Evolutionary conservation across 331 rosid genomes (phyloP), one percentile per base, ranked within the genome.

Genomic region (Erythrophleum ivorense): DNA sequence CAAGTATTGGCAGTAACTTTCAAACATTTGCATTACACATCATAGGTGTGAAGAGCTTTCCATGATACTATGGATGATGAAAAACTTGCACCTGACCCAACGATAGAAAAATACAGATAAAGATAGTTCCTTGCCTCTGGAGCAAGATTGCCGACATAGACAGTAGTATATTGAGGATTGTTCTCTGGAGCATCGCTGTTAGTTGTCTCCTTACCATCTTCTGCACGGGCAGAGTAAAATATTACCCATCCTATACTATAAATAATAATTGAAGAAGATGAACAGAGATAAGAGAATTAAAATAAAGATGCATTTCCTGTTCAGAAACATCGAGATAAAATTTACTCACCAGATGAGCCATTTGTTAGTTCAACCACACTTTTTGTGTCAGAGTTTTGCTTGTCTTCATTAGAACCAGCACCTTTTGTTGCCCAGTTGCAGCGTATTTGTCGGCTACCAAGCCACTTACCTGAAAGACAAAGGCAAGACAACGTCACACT

Each of bases 361-460:
- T 90, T 95, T 67, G 97, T 92, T 57, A 93, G 92, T 84, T 95
- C 99, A 74, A 91, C 97, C 78, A 93, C 91, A 73, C 93, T 91
- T 84, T 95, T 95, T 48, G 88, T 74, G 45, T 96, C 99, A 63
- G 94, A 85, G 81, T 78, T 91, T 87, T 84, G 92, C 86, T 91
- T 94, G 82, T 96, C 99, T 53, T 94, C 99, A 73, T 48, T 91
- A 48, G 91, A 68, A 21, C 78, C 91, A 73, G 99, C 98, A 80
- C 97, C 99, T 87, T 96, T 96, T 41, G 97, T 90, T 64, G 99
- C 99, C 99, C 99, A 96, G 86, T 96, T 96, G 82, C 98, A 96
- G n/a, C 97, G 97, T 78, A 94, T 96, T 84, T 93, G 99, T 78
- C 99, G 90, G 78, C 98, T 96, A 72, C 97, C 98, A 70, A 96